Evolutionary conservation across 768 basidiomycete species (phyloP).

Genomic region (Tulasnella sp.): DNA sequence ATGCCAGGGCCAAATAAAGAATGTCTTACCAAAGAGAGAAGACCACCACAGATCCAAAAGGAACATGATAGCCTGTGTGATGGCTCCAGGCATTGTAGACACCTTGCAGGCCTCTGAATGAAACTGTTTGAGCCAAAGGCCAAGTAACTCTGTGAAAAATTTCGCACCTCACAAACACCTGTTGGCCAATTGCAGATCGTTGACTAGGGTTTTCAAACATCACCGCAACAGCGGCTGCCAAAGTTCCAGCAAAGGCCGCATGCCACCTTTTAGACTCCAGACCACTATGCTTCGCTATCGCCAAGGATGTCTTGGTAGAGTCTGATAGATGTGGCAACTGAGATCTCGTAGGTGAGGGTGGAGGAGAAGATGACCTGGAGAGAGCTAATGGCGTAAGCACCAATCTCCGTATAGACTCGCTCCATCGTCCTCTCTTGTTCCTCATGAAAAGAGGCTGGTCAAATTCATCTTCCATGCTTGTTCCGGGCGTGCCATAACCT

Average conservation of each 20-base stretch:
- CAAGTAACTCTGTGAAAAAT: not conserved
- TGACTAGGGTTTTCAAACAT: constrained; percentile 61
- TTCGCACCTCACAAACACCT: constrained; percentile 73
- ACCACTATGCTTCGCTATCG: constrained; percentile 1
- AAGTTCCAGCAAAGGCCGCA: constrained; percentile 59
- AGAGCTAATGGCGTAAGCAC: not conserved
- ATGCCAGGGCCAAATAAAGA: not conserved
- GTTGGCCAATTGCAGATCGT: constrained; percentile 62
- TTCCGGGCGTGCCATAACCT: not conserved
- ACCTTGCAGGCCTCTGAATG: constrained; percentile 69
- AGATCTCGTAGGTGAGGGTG: not conserved
- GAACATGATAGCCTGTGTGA: constrained; percentile 53
- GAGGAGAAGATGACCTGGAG: not conserved
- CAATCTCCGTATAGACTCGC: not conserved
- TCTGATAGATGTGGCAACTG: constrained; percentile 2
- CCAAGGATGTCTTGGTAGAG: not conserved
- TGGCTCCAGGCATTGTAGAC: constrained; percentile 69
- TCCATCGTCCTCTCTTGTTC: not conserved
- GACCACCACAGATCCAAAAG: constrained; percentile 70
- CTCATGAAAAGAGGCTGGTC: not conserved
- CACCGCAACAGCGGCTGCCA: constrained; percentile 51
- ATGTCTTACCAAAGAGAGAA: constrained; percentile 55
- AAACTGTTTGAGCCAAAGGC: not conserved
- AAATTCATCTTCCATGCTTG: not conserved
- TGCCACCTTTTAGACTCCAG: constrained; percentile 42